Base-by-base conservation (phyloP, 148 eudicot genomes). In the Polygonum maritimum region DNA sequence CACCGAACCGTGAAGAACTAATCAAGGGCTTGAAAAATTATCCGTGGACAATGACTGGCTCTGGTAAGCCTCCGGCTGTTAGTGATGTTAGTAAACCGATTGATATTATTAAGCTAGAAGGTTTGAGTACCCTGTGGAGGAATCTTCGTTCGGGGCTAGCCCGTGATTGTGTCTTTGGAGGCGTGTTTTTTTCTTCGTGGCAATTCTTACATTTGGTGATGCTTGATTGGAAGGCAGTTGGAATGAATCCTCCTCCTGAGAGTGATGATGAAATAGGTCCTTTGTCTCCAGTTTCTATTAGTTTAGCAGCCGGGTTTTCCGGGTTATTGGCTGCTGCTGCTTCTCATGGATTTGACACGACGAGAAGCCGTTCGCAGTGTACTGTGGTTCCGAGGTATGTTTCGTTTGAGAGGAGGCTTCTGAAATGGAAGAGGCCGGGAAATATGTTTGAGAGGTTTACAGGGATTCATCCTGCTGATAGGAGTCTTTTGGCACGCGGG, bases 11-110 rank as follows among this genome's bases (percentile, higher is more conserved):
- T 79, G 71, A 75, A 21, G 82, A 87, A 69, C 74, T 92, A 65
- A 60, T 74, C n/a, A 87, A 81, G 79, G 88, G 88, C 22, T 76
- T 95, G 78, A 92, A 81, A 87, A 92, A 89, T 77, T 86, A 90
- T 77, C 97, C 98, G 1, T 95, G 98, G 98, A 95, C 87, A 88
- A 89, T 95, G 88, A 88, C 97, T 51, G 98, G 98, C 40, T 89
- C 98, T 76, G 98, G 97, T 45, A 88, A 83, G 78, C 85, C 94
- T 58, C 98, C 98, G 78, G 77, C 93, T 78, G 92, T 89, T 41
- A 80, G 77, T 76, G 85, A 90, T 78, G 96, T 94, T 51, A 85
- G 80, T 67, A 80, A 73, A 63, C 85, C 84, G 7, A 60, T 67
- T 10, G 96, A 92, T 51, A 83, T 94, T 21, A 69, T 89, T 63